Conservation (phyloP, 495 filamentous ascomycete species). For the Xylaria flabelliformis region DNA sequence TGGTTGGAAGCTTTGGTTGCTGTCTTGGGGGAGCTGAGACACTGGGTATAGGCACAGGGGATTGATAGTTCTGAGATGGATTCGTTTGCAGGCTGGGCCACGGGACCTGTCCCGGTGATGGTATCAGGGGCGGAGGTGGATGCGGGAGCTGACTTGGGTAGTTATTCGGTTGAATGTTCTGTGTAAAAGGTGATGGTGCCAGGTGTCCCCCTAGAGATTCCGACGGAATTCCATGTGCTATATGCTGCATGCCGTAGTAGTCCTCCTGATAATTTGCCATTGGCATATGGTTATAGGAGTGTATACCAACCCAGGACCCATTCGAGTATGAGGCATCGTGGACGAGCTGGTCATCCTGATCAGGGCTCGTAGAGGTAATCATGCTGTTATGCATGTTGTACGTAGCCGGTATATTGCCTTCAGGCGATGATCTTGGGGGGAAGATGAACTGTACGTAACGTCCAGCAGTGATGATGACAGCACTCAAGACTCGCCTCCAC, state of each 20-base stretch:
- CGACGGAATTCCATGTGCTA: constrained; percentile 53
- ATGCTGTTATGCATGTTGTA: constrained; percentile 58
- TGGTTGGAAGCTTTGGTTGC: constrained; percentile 52
- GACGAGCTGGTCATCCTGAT: constrained; percentile 55
- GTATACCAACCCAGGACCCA: constrained; percentile 57
- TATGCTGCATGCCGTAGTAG: constrained; percentile 50
- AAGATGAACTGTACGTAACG: constrained; percentile 28
- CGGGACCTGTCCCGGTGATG: constrained; percentile 59
- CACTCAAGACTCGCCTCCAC: constrained; percentile 30
- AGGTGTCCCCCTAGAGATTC: constrained; percentile 51
- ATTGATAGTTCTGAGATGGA: constrained; percentile 56
- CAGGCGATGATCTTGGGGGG: constrained; percentile 6
- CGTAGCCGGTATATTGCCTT: constrained; percentile 10
- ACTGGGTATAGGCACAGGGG: constrained; percentile 62
- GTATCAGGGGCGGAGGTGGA: constrained; percentile 64
- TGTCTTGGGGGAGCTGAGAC: constrained; percentile 57
- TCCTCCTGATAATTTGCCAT: constrained; percentile 53
- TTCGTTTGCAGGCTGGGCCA: constrained; percentile 77
- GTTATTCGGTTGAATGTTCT: constrained; percentile 46
- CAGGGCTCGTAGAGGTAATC: constrained; percentile 54
- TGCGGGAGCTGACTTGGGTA: constrained; percentile 39
- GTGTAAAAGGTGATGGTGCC: constrained; percentile 50
- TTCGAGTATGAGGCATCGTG: constrained; percentile 50
- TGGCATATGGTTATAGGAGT: constrained; percentile 52
- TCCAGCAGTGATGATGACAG: constrained; percentile 33